These are phyloP conservation scores for Drechslera avenae DNA, from an alignment of 2,329 filamentous ascomycete species.

Conservation along the genomic window DNA sequence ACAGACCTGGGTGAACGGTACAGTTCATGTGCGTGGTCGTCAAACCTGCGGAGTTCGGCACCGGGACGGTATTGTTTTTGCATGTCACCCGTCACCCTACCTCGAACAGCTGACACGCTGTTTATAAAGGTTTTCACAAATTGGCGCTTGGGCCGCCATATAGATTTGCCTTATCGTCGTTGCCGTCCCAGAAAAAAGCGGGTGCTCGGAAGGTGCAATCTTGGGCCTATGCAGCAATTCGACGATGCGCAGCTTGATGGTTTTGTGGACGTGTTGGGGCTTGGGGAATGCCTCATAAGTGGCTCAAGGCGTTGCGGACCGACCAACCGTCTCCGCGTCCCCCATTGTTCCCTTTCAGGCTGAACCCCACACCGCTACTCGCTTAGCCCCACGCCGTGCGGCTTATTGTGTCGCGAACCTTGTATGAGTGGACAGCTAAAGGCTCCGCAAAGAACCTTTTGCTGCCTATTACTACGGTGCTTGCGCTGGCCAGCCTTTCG, in stretches of 20 bases:
- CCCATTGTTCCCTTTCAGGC: slow-evolving; percentile 29
- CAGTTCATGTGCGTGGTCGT: neutral
- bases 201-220: slow-evolving; percentile 7
- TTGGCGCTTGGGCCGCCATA: neutral
- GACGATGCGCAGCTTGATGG: slow-evolving; percentile 3
- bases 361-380: slow-evolving; percentile 40
- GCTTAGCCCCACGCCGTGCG: slow-evolving; percentile 41
- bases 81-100: neutral
- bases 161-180: neutral
- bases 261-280: slow-evolving; percentile 2
- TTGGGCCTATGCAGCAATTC: slow-evolving; percentile 1
- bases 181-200: neutral
- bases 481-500: slow-evolving; percentile 6
- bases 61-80: slow-evolving; percentile 2
- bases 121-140: neutral
- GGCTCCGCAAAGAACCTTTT: slow-evolving; percentile 13
- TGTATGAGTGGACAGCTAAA: slow-evolving; percentile 30
- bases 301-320: slow-evolving; percentile 43
- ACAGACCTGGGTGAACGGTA: too few relatives aligned
- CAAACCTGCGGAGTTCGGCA: slow-evolving; percentile 5
- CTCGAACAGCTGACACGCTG: slow-evolving; percentile 8
- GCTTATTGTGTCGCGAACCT: slow-evolving; percentile 27
- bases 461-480: slow-evolving; percentile 5
- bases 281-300: slow-evolving; percentile 7
- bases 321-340: slow-evolving; percentile 38